Conservation (phyloP, 1,139 yeast genomes). For the Suhomyces ambrosiae region DNA sequence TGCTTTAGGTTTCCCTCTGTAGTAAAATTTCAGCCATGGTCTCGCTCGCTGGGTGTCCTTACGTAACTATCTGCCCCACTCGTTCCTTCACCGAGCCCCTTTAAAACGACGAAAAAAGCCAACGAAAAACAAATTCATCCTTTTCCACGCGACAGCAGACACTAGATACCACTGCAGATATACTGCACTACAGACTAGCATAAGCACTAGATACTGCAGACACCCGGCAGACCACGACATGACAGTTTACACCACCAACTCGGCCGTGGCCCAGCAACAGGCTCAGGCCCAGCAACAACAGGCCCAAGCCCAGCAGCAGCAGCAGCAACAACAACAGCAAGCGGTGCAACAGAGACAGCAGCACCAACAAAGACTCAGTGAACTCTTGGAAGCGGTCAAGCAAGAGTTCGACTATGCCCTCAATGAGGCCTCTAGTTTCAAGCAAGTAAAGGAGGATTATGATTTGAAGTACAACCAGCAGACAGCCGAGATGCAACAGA, state of each 20-base stretch:
- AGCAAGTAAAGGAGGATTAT: slow-evolving; percentile 91
- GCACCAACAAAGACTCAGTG: slow-evolving; percentile 61
- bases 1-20: too few species aligned
- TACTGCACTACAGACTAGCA: too few species aligned
- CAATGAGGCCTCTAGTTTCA: slow-evolving; percentile 82
- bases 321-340: slow-evolving; percentile 14
- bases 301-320: slow-evolving; percentile 30
- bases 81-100: slow-evolving; percentile 12
- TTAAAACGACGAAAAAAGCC: slow-evolving; percentile 13
- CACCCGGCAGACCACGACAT: slow-evolving; percentile 22
- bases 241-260: slow-evolving; percentile 43
- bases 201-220: too few species aligned
- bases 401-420: slow-evolving; percentile 87
- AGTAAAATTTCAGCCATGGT: too few species aligned
- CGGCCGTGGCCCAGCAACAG: slow-evolving; percentile 32
- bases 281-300: slow-evolving; percentile 25
- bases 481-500: slow-evolving; percentile 91
- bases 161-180: too few species aligned
- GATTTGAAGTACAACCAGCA: slow-evolving; percentile 91
- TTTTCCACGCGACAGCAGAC: too few species aligned
- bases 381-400: slow-evolving; percentile 87
- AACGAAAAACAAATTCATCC: slow-evolving; percentile 8
- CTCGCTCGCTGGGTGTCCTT: too few species aligned
- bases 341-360: slow-evolving; percentile 41
- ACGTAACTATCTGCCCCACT: slow-evolving; percentile 10